Base-by-base conservation (phyloP, 2,329 filamentous ascomycete species). In the Cordyceps cateniannulata region DNA sequence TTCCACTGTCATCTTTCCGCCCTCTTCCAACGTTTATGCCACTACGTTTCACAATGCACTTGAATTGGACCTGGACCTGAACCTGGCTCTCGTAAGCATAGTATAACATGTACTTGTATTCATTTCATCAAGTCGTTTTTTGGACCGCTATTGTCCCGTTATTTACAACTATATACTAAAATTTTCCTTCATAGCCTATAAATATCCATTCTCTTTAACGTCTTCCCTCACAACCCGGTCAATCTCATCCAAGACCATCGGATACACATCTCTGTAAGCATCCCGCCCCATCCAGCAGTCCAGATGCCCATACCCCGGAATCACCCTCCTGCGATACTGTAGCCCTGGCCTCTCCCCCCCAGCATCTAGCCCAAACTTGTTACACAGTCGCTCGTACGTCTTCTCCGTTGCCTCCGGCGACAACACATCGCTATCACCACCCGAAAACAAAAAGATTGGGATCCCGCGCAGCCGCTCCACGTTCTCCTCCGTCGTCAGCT, bases 281-380 rank as follows among this genome's bases (percentile, higher is more conserved):
- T 81, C 78, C 48, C 79, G 75, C 4, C 84, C 83, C 81, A 86
- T 86, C 81, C 82, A 86, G 66, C 80, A 81, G 73, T 86, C 84
- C 44, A 86, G 70, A 68, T 86, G 83, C 3, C 83, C 83, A 67
- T 86, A 86, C 16, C 81, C 81, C 1, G 79, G 78, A 5, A 86
- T 75, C 4, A 85, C 79, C 35, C 75, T 69, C 12, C 84, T 73
- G 40, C 75, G 72, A 69, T 85, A 86, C 66, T 77, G 71, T 16
- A 77, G 69, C 7, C 71, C 72, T 10, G 67, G 66, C 20, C 10
- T 55, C 58, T 1, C 63, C 64, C 25, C 67, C 69, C 38, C 38
- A 8, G 70, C 69, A 1, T 67, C 72, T 10, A 65, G 51, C 0
- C 81, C 80, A 67, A 85, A 85, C 1, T 71, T 70, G 61, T 82